phyloP scores from a whole-genome alignment of 129 eudicot genomes.

The Lactuca saligna region DNA sequence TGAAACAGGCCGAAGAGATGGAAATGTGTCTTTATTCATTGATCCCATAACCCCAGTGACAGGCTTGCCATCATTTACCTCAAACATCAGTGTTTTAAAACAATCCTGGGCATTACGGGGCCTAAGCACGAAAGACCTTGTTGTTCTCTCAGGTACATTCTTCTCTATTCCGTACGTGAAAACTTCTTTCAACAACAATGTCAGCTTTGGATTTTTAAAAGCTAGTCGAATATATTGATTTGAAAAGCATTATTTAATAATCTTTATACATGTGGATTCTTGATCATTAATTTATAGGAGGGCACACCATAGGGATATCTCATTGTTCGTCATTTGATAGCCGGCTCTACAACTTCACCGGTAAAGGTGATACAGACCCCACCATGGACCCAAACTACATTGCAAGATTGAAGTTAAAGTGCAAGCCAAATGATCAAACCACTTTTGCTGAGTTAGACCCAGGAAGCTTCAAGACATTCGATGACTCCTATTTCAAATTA shows the following conservation, averaged over 20 bases:
- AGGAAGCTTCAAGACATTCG: conserved; percentile 56
- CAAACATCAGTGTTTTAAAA: conserved; percentile 42
- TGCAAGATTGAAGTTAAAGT: conserved; percentile 38
- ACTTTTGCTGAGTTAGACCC: conserved; percentile 67
- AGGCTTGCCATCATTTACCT: conserved; percentile 46
- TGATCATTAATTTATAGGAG: conserved; percentile 35
- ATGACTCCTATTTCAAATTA: conserved; percentile 38
- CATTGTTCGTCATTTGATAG: conserved; percentile 46
- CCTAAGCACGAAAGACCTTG: conserved; percentile 58
- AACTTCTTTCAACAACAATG: neutral
- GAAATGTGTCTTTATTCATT: conserved; percentile 40
- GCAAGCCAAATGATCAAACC: conserved; percentile 40
- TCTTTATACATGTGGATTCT: neutral
- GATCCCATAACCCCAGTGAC: conserved; percentile 33
- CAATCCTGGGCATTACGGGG: conserved; percentile 37
- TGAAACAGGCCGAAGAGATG: conserved; percentile 75
- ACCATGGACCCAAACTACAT: conserved; percentile 55
- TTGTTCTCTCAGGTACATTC: conserved; percentile 56
- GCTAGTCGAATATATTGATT: neutral
- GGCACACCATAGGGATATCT: conserved; percentile 67
- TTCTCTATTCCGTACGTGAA: conserved; percentile 1
- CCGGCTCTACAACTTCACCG: conserved; percentile 73
- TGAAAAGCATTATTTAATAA: neutral
- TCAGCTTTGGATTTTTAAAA: neutral
- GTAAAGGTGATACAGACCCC: conserved; percentile 66